These are phyloP conservation scores for Candida koratica DNA, from an alignment of 805 yeast species.

Conservation along the genomic window DNA sequence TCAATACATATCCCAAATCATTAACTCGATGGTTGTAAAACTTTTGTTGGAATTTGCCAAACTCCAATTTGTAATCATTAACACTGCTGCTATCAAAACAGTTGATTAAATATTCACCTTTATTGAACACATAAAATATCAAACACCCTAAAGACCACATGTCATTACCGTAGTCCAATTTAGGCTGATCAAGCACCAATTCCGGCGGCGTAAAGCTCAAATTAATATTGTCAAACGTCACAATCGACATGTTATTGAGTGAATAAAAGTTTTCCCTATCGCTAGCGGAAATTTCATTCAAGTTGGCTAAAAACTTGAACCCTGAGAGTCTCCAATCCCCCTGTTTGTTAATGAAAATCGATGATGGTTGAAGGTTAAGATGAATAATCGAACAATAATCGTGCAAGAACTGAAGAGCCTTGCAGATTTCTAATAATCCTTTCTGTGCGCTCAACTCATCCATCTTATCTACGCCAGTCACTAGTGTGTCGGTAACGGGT, in stretches of 20 bases:
- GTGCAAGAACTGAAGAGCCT: constrained; percentile 81
- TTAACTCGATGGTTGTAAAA: constrained; percentile 35
- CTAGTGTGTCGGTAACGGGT: constrained; percentile 56
- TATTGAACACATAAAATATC: constrained; percentile 63
- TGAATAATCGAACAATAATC: constrained; percentile 71
- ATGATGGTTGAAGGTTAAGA: constrained; percentile 70
- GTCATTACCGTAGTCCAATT: constrained; percentile 65
- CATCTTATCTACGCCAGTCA: constrained; percentile 35
- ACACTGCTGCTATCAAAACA: constrained; percentile 47
- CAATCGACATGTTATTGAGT: constrained; percentile 69
- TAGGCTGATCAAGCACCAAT: constrained; percentile 54
- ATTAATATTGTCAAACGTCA: constrained; percentile 74
- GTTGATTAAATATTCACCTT: constrained; percentile 41
- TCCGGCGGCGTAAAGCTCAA: constrained; percentile 84
- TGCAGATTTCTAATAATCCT: constrained; percentile 74
- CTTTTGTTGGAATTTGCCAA: constrained; percentile 43
- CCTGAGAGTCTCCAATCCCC: constrained; percentile 96
- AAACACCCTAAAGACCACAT: constrained; percentile 80
- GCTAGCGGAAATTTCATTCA: constrained; percentile 44
- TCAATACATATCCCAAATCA: constrained; percentile 44
- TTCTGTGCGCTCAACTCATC: constrained; percentile 75
- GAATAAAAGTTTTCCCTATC: constrained; percentile 57
- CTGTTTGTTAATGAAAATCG: constrained; percentile 71
- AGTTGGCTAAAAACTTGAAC: constrained; percentile 46
- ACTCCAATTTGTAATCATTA: constrained; percentile 57